These are phyloP conservation scores for Phytophthora nicotianae DNA, from an alignment of 352 stramenopile species.

Conservation along the genomic window DNA sequence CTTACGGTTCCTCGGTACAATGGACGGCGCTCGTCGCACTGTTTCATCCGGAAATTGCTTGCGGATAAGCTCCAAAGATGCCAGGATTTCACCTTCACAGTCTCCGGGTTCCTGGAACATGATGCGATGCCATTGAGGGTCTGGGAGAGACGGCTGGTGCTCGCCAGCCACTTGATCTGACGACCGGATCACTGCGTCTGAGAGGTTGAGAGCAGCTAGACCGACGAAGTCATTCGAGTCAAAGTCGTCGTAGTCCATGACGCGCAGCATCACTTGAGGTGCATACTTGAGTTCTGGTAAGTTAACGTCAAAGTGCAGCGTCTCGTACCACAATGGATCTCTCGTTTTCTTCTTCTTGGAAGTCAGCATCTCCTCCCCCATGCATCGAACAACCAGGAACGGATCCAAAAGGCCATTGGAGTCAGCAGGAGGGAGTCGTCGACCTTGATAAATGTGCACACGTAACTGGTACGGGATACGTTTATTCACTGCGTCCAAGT, in stretches of 20 bases:
- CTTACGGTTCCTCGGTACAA: slow-evolving; percentile 68
- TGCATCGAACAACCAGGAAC: slow-evolving; percentile 80
- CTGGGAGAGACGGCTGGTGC: slow-evolving; percentile 50
- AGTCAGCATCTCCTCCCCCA: slow-evolving; percentile 77
- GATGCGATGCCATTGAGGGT: slow-evolving; percentile 79
- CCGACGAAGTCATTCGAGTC: slow-evolving; percentile 76
- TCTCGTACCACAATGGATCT: slow-evolving; percentile 90
- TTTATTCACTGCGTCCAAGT: slow-evolving; percentile 72
- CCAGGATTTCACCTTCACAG: slow-evolving; percentile 81
- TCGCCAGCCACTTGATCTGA: slow-evolving; percentile 58
- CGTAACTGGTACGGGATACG: slow-evolving; percentile 83
- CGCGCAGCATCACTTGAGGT: slow-evolving; percentile 76
- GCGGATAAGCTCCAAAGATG: slow-evolving; percentile 74
- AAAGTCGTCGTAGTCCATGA: slow-evolving; percentile 86
- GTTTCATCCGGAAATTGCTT: slow-evolving; percentile 75
- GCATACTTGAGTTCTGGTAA: slow-evolving; percentile 78
- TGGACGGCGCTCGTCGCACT: slow-evolving; percentile 54
- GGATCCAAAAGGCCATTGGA: slow-evolving; percentile 87
- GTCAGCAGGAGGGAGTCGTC: slow-evolving; percentile 77
- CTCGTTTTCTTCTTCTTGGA: slow-evolving; percentile 78
- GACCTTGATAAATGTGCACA: slow-evolving; percentile 87
- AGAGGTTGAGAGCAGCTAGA: slow-evolving; percentile 63
- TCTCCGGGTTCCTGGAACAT: slow-evolving; percentile 81
- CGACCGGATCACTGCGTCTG: slow-evolving; percentile 70
- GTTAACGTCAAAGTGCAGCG: slow-evolving; percentile 86